Conservation (phyloP, 2,329 filamentous ascomycete species). For the Talaromyces sp. region DNA sequence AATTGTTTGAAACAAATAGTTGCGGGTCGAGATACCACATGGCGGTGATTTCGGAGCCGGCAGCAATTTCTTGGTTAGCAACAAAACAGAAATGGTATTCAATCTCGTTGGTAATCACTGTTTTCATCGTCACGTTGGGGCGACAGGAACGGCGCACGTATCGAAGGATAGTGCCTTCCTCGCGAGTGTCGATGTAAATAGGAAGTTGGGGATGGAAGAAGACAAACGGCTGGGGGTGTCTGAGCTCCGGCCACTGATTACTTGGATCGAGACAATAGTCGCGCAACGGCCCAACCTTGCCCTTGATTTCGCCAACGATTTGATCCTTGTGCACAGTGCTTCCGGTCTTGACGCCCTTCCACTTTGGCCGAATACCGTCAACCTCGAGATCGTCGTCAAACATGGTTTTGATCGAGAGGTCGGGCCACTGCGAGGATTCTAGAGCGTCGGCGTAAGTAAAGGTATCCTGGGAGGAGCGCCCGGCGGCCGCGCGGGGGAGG, state of each 20-base stretch:
- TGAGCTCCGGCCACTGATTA: slow-evolving; percentile 63
- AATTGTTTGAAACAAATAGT: slow-evolving; percentile 32
- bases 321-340: slow-evolving; percentile 47
- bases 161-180: slow-evolving; percentile 77
- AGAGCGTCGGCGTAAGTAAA: slow-evolving; percentile 60
- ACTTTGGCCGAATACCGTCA: slow-evolving; percentile 58
- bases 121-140: slow-evolving; percentile 83
- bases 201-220: slow-evolving; percentile 86
- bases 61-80: slow-evolving; percentile 67
- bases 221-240: slow-evolving; percentile 61
- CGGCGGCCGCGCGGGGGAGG: slow-evolving; percentile 62
- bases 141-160: slow-evolving; percentile 90
- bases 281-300: slow-evolving; percentile 67
- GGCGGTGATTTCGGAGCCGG: slow-evolving; percentile 46
- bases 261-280: slow-evolving; percentile 63
- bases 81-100: slow-evolving; percentile 93
- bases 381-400: slow-evolving; percentile 44
- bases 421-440: slow-evolving; percentile 50
- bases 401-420: slow-evolving; percentile 48
- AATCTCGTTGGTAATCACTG: slow-evolving; percentile 69
- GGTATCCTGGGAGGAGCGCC: slow-evolving; percentile 58
- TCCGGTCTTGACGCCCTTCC: slow-evolving; percentile 56
- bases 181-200: slow-evolving; percentile 86
- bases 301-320: slow-evolving; percentile 69
- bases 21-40: slow-evolving; percentile 44